These are phyloP conservation scores for Leptomonas pyrrhocoris DNA, from an alignment of 208 protist species.

Conservation along the genomic window DNA sequence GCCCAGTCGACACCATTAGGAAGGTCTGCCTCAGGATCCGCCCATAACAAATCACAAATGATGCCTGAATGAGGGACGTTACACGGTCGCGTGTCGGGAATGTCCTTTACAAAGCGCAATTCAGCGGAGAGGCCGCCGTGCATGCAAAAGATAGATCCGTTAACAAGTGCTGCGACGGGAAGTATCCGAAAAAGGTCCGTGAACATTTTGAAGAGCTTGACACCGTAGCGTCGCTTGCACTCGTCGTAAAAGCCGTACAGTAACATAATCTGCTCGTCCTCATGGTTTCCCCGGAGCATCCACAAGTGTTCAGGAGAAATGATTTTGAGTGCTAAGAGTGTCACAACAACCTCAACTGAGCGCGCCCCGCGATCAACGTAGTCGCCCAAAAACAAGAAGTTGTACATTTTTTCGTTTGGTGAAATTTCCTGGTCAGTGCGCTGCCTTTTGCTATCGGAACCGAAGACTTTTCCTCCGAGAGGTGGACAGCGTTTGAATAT, in stretches of 20 bases:
- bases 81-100: slow-evolving; percentile 95
- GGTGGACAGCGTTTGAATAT: slow-evolving; percentile 92
- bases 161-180: slow-evolving; percentile 97
- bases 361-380: slow-evolving; percentile 99
- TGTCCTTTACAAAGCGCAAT: slow-evolving; percentile 90
- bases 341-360: slow-evolving; percentile 94
- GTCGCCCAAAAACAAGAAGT: slow-evolving; percentile 93
- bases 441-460: slow-evolving; percentile 18
- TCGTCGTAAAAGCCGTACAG: slow-evolving; percentile 99
- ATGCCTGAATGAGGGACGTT: slow-evolving; percentile 98
- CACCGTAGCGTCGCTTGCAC: slow-evolving; percentile 97
- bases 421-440: background rate
- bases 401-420: slow-evolving; percentile 64
- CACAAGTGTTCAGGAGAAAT: slow-evolving; percentile 97
- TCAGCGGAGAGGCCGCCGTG: slow-evolving; percentile 97
- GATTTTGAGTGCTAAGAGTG: slow-evolving; percentile 96
- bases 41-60: slow-evolving; percentile 99
- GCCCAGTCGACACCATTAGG: slow-evolving; percentile 96
- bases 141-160: slow-evolving; percentile 99
- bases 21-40: slow-evolving; percentile 95
- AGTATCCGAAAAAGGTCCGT: slow-evolving; percentile 98
- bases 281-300: slow-evolving; percentile 98
- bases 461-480: slow-evolving; percentile 51
- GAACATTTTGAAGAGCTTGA: slow-evolving; percentile 99
- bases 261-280: slow-evolving; percentile 98